Conservation (phyloP, 345 rosid genomes). For the Hibiscus syriacus region DNA sequence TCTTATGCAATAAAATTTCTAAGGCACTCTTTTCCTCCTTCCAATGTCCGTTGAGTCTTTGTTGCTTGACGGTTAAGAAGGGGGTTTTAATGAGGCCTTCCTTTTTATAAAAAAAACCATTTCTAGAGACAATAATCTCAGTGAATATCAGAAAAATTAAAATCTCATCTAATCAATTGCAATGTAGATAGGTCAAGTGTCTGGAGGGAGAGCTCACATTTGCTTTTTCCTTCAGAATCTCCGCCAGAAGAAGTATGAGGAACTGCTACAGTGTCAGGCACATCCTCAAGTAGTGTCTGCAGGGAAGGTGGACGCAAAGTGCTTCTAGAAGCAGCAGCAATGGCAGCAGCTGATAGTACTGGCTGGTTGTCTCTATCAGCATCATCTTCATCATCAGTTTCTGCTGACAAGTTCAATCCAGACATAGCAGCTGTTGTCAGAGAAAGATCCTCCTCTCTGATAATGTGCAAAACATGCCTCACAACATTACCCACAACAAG, state of each 20-base stretch:
- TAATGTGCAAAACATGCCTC: slow-evolving; percentile 87
- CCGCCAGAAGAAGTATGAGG: slow-evolving; percentile 85
- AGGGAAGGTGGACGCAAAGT: slow-evolving; percentile 89
- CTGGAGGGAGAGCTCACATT: slow-evolving; percentile 33
- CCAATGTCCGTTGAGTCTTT: too few relatives aligned
- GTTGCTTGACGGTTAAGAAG: too few relatives aligned
- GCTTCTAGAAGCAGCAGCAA: slow-evolving; percentile 92
- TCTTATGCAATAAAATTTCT: too few relatives aligned
- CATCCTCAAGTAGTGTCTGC: slow-evolving; percentile 81
- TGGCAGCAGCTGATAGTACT: slow-evolving; percentile 72
- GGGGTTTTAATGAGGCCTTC: too few relatives aligned
- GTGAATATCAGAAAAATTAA: background rate
- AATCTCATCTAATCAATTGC: background rate
- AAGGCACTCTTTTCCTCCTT: too few relatives aligned
- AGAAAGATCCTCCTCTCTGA: slow-evolving; percentile 92
- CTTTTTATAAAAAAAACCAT: too few relatives aligned
- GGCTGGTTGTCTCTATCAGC: slow-evolving; percentile 47
- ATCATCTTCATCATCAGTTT: slow-evolving; percentile 72
- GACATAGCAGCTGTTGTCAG: slow-evolving; percentile 63
- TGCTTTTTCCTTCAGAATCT: slow-evolving; percentile 97
- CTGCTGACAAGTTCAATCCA: slow-evolving; percentile 59
- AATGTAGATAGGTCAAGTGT: background rate
- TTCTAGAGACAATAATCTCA: background rate
- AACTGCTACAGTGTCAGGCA: slow-evolving; percentile 56
- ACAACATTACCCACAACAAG: slow-evolving; percentile 96